phyloP scores from a whole-genome alignment of 306 rosid genomes.

The Vicia faba region DNA sequence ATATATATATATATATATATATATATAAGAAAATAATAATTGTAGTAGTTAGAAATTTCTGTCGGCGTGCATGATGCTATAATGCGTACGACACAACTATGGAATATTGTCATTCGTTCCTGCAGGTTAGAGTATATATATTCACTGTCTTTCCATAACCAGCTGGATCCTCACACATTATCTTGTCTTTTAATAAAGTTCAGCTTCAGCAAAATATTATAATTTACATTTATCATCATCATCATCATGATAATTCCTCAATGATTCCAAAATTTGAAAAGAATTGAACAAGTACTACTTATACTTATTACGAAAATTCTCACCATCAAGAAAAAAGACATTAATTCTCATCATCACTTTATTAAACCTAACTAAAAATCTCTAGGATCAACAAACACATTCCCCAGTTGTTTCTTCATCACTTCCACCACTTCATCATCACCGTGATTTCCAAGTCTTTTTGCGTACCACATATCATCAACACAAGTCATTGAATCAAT shows the following conservation, averaged over 20 bases:
- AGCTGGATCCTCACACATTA: too few relatives aligned
- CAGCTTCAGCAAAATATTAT: too few relatives aligned
- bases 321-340: too few relatives aligned
- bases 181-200: too few relatives aligned
- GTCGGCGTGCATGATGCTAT: neutral
- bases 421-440: conserved; percentile 46
- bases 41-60: too few relatives aligned
- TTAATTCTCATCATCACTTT: neutral
- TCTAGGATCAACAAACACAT: conserved; percentile 77
- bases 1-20: too few relatives aligned
- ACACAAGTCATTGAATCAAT: conserved; percentile 53
- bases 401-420: conserved; percentile 51
- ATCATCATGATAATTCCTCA: neutral
- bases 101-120: conserved; percentile 3
- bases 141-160: neutral
- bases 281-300: neutral
- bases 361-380: conserved; percentile 46
- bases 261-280: conserved; percentile 1
- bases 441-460: conserved; percentile 40
- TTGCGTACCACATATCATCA: conserved; percentile 67
- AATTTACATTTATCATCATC: too few relatives aligned
- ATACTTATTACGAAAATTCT: too few relatives aligned
- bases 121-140: neutral
- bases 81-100: neutral
- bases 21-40: too few relatives aligned